Evolutionary conservation across 225 moss, liverwort and hornwort genomes (phyloP).

Genomic region (Thuidium tamariscinum): DNA sequence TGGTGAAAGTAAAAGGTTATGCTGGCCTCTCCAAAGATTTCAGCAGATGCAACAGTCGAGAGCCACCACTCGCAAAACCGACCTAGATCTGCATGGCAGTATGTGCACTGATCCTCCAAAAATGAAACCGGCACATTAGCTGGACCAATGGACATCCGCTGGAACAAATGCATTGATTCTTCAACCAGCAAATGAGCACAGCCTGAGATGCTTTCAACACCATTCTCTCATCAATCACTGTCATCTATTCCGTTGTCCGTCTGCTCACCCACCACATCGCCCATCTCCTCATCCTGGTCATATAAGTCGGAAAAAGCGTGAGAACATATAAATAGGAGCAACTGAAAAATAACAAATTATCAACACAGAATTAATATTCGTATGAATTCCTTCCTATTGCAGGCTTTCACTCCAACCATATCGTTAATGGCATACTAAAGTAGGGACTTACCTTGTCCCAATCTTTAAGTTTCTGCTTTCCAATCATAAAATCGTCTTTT

Average conservation of each 20-base stretch:
- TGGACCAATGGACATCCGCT: background rate
- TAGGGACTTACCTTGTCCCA: constrained; percentile 61
- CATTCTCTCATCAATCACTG: constrained; percentile 10
- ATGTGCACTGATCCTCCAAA: background rate
- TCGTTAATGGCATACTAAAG: background rate
- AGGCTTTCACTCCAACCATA: background rate
- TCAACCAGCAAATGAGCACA: background rate
- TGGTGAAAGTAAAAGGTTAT: background rate
- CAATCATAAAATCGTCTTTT: constrained; percentile 67
- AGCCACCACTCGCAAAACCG: background rate
- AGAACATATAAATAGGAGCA: background rate
- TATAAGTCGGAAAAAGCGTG: background rate
- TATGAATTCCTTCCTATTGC: background rate
- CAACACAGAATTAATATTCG: background rate
- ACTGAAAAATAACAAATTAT: background rate
- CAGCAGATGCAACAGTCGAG: background rate
- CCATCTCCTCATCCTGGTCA: constrained; percentile 42
- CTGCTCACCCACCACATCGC: constrained; percentile 9
- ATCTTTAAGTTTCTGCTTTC: constrained; percentile 61
- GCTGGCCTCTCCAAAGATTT: background rate
- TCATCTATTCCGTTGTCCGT: constrained; percentile 4
- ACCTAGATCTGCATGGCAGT: background rate
- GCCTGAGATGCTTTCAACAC: background rate
- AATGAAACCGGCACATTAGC: background rate
- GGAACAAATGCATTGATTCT: background rate